Conservation (phyloP, 192 early-diverging fungal genomes). For the Phlyctochytrium bullatum region DNA sequence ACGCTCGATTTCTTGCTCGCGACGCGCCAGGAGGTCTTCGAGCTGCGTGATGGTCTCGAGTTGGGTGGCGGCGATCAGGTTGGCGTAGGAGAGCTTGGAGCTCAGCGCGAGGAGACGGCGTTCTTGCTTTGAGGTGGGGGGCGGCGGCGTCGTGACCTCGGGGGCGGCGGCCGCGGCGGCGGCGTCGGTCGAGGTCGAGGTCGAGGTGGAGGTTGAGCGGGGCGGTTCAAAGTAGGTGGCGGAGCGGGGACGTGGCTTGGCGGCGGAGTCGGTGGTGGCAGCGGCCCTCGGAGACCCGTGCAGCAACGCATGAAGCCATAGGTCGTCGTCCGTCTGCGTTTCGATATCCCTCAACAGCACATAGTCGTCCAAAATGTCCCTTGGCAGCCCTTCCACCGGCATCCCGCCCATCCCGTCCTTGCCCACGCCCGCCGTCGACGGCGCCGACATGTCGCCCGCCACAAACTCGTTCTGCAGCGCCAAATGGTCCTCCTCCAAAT, state of each 20-base stretch:
- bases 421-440: not conserved
- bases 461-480: conserved; percentile 25
- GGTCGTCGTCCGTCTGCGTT: conserved; percentile 18
- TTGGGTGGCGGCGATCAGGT: conserved; percentile 19
- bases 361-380: conserved; percentile 19
- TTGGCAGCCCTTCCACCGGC: not conserved
- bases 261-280: conserved; percentile 6
- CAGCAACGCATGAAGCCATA: not conserved
- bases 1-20: conserved; percentile 9
- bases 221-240: not conserved
- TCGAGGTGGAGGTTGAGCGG: not conserved
- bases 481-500: conserved; percentile 25
- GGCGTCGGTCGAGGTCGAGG: not conserved
- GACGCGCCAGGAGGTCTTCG: conserved; percentile 8
- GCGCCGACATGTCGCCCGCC: not conserved
- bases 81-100: conserved; percentile 15
- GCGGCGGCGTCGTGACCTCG: not conserved
- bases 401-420: not conserved
- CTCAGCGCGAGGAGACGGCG: conserved; percentile 8
- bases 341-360: conserved; percentile 27
- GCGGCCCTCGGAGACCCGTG: not conserved
- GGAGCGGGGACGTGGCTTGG: too few species aligned
- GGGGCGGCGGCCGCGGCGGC: not conserved
- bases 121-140: not conserved
- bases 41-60: conserved; percentile 26